These are phyloP conservation scores for Exophiala sp. DNA, from an alignment of 2,329 filamentous ascomycete genomes.

Conservation along the genomic window DNA sequence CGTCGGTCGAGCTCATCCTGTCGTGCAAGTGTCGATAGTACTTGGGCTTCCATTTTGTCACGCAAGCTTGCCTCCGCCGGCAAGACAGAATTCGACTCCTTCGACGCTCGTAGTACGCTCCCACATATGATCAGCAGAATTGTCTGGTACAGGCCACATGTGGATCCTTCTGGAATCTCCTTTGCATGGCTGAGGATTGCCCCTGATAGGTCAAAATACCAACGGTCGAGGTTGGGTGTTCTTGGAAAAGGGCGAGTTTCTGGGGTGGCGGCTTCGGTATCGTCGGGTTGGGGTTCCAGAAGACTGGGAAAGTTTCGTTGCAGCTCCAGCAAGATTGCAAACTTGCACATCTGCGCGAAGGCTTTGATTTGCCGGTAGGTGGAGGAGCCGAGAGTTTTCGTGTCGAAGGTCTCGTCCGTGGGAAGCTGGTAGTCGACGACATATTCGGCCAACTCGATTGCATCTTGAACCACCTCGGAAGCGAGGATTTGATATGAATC, in stretches of 20 bases:
- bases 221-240: slow-evolving; percentile 9
- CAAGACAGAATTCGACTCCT: not conserved
- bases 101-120: slow-evolving; percentile 10
- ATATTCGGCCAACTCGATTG: slow-evolving; percentile 9
- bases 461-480: slow-evolving; percentile 15
- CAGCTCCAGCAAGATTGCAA: slow-evolving; percentile 17
- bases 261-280: slow-evolving; percentile 1
- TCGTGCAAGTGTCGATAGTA: slow-evolving; percentile 13
- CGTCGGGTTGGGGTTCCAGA: slow-evolving; percentile 5
- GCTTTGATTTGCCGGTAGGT: slow-evolving; percentile 14
- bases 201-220: slow-evolving; percentile 15
- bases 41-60: slow-evolving; percentile 8
- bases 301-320: slow-evolving; percentile 17
- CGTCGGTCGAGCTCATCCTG: slow-evolving; percentile 9
- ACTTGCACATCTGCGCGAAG: slow-evolving; percentile 17
- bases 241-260: slow-evolving; percentile 1
- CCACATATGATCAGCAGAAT: slow-evolving; percentile 15
- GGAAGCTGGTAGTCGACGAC: slow-evolving; percentile 15
- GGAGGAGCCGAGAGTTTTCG: slow-evolving; percentile 12
- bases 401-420: slow-evolving; percentile 14
- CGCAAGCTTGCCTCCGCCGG: not conserved
- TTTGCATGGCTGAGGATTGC: slow-evolving; percentile 14
- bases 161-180: slow-evolving; percentile 17
- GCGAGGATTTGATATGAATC: slow-evolving; percentile 13
- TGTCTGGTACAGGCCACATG: slow-evolving; percentile 15